Base-by-base conservation (phyloP, 2,329 filamentous ascomycete genomes). In the Gnomoniopsis sp. region DNA sequence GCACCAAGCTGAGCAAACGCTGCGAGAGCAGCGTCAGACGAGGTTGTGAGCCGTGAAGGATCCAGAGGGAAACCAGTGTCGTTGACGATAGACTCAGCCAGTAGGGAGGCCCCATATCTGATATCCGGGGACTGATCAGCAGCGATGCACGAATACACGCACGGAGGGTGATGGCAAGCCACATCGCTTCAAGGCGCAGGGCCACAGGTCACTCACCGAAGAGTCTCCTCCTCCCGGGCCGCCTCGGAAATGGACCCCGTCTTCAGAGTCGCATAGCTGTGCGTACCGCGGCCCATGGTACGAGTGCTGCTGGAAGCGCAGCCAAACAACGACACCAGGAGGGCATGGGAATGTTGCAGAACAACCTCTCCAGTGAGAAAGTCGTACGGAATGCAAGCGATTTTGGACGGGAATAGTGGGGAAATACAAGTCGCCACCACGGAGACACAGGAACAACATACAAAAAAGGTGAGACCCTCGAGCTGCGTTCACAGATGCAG, bases 1-100 rank as follows among this genome's bases (percentile, higher is more conserved):
- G 75, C 70, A 0, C 72, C 79, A 3, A 84, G 72, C 65, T 83
- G 79, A 15, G 80, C 79, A 41, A 55, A 49, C 8, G 53, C 53
- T n/a, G 44, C 21, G 34, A 55, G 11, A 21, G 30, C 34, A 12
- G 53, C 33, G 48, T 55, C 53, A 19, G 44, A 54, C 1, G 53
- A 49, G 12, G 33, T 6, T 17, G 12, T n/a, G 3, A 55, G 44
- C 30, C 19, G 17, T 4, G 53, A 21, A 8, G 30, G 19, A 17
- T 30, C 14, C 44, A 49, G 8, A 34, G 44, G n/a, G 15, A 10
- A 10, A 6, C 34, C 21, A 23, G 44, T 14, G n/a, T 55, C 53
- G 44, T 49, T 55, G 53, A 55, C 49, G 44, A 49, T 19, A 17
- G 53, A 55, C 3, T 55, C 44, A 15, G 53, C 53, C 44, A 55